Base-by-base conservation (phyloP, 176 grass and related monocot genomes). In the Thinopyrum elongatum region DNA sequence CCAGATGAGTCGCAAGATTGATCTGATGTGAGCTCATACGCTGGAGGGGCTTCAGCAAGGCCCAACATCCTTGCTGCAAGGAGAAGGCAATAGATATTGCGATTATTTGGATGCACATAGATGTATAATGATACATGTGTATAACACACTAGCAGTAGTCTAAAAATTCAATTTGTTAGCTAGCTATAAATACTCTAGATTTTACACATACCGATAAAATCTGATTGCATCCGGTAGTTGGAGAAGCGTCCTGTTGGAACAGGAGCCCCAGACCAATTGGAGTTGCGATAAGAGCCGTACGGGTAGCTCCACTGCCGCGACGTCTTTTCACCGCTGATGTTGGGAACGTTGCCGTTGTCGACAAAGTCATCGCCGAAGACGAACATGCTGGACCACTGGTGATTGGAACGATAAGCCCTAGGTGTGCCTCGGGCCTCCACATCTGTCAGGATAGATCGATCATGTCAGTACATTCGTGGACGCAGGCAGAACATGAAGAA, bases 51-150 rank as follows among this genome's bases (percentile, higher is more conserved):
- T 57, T 25, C 42, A 10, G 1, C 2, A 0, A 1, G 21, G 19
- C 87, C 87, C 59, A 85, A 26, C 11, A 89, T 85, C 21, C 28
- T 74, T 4, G 87, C 87, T 89, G 82, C 25, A 76, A 39, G 8
- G 49, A 10, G 1, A 22, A 38, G 11, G 23, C 1, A 1, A 44
- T 16, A n/a, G 5, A 61, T 25, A 61, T n/a, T 3, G 7, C 1
- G 19, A 58, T 9, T 58, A 22, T 58, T 58, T 9, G 2, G 19
- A 21, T 58, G 17, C 51, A 55, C 5, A 2, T 57, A 8, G 6
- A 57, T 7, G 19, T 57, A 3, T 21, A 8, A 57, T 57, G 16
- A 21, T 57, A 41, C 39, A 10, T 41, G 39, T 41, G n/a, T 3
- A 39, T 41, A 41, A 1, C 39, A 41, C 38, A 41, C 39, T 42